Percentiles rank a stretch among this genome's conserved stretches.
Evolutionary conservation across 208 protist species (phyloP).

Genomic region (Tritrichomonas foetus): DNA sequence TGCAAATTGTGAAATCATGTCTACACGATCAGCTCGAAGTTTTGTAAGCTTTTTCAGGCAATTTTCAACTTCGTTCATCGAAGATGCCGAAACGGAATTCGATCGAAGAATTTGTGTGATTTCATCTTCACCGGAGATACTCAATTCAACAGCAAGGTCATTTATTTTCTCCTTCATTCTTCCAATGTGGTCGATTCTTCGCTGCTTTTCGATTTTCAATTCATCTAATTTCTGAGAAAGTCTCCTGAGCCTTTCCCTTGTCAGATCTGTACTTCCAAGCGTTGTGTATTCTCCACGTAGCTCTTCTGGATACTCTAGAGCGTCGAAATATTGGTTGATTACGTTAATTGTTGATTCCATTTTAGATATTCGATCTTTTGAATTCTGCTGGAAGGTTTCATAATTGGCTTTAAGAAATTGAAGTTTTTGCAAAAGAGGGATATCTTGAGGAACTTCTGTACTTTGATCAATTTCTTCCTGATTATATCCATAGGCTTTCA

Average conservation of each 20-base stretch:
- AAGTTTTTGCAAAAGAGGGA: not conserved
- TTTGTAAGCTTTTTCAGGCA: not conserved
- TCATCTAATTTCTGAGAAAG: not conserved
- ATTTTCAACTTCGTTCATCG: not conserved
- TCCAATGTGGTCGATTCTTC: not conserved
- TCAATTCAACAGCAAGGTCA: not conserved
- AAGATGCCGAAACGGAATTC: not conserved
- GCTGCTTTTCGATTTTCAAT: not conserved
- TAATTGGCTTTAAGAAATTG: not conserved
- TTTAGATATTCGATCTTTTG: not conserved
- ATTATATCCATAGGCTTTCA: not conserved
- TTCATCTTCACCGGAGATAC: not conserved
- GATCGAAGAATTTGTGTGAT: not conserved
- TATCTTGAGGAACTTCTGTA: not conserved
- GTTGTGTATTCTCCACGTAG: not conserved
- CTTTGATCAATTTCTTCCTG: not conserved
- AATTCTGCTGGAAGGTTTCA: not conserved
- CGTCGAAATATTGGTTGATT: not conserved
- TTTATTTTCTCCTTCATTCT: not conserved
- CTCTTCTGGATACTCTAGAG: not conserved
- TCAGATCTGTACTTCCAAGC: not conserved
- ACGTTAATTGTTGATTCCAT: not conserved
- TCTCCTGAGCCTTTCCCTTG: not conserved
- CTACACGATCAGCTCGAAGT: not conserved
- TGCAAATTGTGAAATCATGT: not conserved